Base-by-base conservation (phyloP, 1,139 yeast species). In the Suhomyces wounanorum region DNA sequence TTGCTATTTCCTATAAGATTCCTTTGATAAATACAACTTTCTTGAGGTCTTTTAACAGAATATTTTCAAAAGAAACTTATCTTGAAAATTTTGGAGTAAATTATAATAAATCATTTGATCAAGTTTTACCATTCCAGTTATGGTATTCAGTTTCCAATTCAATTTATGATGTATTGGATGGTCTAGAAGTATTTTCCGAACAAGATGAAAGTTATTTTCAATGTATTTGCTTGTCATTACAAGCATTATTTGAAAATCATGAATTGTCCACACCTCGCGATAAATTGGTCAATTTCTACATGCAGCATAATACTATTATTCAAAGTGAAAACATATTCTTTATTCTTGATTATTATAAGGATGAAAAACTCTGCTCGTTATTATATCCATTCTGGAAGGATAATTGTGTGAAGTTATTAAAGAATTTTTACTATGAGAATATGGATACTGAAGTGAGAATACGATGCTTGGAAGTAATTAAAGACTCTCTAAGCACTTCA, bases 301-400 rank as follows among this genome's bases (percentile, higher is more conserved):
- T 81, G 41, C 60, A 62, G 11, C 65, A 79, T 58, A 62, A 77
- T 38, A 67, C 65, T 9, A 63, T 64, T 46, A 55, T 82, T 33
- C 67, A 78, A 3, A 69, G 69, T 0, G 65, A 65, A 3, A 69
- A 70, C 11, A 72, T 77, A 7, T 57, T 66, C 13, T 74, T 75
- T 51, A 75, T 84, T 1, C 65, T 84, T 37, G 64, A 70, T 8
- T 78, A 72, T 59, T 85, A 81, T 60, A 66, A 69, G 1, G 73
- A 75, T n/a, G 81, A 78, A 49, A 76, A 77, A 47, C 59, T 77
- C 25, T 85, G 91, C 59, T 73, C 84, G 1, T 78, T 83, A 8
- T 61, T 83, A n/a, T 68, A 77, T 42, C 73, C 79, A 0, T 66
- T 74, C 17, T 85, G 91, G 89, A 67, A 68, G 43, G 73, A 70